Evolutionary conservation across 495 filamentous ascomycete species (phyloP).

Genomic region (Penicillium canariense): DNA sequence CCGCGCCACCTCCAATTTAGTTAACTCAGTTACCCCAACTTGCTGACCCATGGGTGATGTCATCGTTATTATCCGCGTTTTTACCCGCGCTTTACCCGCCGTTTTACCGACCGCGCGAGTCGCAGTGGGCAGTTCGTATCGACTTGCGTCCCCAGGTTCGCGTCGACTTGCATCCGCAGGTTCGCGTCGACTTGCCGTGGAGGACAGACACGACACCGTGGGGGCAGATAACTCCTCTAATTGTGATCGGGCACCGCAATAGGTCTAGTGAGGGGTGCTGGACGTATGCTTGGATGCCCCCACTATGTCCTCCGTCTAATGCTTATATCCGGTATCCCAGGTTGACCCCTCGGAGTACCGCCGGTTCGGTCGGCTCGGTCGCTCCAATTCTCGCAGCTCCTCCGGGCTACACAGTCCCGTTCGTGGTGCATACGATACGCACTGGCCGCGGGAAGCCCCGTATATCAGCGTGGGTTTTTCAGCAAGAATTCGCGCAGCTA

Average conservation of each 20-base stretch:
- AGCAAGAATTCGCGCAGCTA: not conserved
- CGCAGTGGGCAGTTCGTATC: not conserved
- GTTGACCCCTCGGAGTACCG: conserved; percentile 2
- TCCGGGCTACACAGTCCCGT: conserved; percentile 4
- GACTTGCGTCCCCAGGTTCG: too few relatives aligned
- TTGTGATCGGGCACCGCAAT: conserved; percentile 14
- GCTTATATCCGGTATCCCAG: not conserved
- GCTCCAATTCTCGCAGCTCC: conserved; percentile 7
- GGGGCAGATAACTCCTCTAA: not conserved
- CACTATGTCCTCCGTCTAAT: not conserved
- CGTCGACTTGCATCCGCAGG: too few relatives aligned
- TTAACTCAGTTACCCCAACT: not conserved
- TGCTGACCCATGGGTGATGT: conserved; percentile 10
- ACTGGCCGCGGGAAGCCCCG: not conserved
- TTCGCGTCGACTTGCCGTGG: not conserved
- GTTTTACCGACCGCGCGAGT: conserved; percentile 7
- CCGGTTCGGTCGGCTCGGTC: conserved; percentile 17
- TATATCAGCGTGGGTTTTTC: not conserved
- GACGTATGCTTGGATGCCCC: too few relatives aligned
- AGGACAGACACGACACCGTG: too few relatives aligned
- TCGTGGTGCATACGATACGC: too few relatives aligned
- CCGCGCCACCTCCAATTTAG: not conserved
- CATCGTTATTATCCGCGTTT: conserved; percentile 18
- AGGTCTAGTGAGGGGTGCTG: conserved; percentile 1
- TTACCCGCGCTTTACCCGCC: conserved; percentile 1